Conservation (phyloP, 139 green algal species). For the Picochlorum sp. region DNA sequence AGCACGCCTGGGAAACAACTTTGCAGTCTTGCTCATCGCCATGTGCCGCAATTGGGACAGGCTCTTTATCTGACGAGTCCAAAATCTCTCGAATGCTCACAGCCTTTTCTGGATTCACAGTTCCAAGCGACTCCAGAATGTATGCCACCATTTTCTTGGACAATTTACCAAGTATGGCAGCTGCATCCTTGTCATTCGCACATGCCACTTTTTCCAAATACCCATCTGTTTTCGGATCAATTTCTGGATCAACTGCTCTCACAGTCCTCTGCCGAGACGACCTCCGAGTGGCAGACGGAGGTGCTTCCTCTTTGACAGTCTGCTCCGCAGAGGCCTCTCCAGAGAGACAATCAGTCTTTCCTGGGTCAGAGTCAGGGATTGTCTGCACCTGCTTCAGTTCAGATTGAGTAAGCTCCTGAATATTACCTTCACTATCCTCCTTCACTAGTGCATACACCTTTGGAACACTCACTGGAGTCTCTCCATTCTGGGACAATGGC, state of each 20-base stretch:
- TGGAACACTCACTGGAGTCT: not conserved
- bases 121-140: slow-evolving; percentile 2
- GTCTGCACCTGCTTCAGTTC: slow-evolving; percentile 5
- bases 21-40: no score
- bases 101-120: slow-evolving; percentile 2
- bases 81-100: slow-evolving; percentile 1
- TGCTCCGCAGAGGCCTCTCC: no score
- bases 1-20: no score
- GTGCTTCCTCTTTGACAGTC: no score
- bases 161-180: not conserved
- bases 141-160: not conserved
- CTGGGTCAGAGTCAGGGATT: no score
- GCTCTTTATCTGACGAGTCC: not conserved
- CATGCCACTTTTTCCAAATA: not conserved
- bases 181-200: not conserved
- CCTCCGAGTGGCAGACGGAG: no score
- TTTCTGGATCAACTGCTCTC: not conserved
- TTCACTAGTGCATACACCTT: slow-evolving; percentile 10
- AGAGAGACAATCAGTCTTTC: no score
- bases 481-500: not conserved
- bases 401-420: slow-evolving; percentile 13
- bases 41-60: no score
- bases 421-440: slow-evolving; percentile 12
- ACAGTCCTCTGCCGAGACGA: no score
- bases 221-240: not conserved